phyloP scores from a whole-genome alignment of 192 early-diverging fungal species.

The Podila verticillata region DNA sequence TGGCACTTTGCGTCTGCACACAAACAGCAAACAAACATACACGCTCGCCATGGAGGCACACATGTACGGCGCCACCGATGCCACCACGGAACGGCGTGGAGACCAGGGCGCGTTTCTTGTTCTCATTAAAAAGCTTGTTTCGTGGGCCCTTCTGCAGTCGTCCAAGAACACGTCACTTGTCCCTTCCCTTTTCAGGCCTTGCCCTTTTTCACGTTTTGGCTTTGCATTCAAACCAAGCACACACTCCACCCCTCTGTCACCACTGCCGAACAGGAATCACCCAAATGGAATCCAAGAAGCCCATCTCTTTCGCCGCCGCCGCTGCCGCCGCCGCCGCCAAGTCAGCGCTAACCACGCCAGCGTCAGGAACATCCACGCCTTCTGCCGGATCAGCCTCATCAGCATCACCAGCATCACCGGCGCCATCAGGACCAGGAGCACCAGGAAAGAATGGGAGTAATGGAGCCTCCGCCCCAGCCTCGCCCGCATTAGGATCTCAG shows the following conservation, averaged over 20 bases:
- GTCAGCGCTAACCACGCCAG: constrained; percentile 4
- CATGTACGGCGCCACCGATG: too few relatives aligned
- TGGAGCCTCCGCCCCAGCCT: constrained; percentile 1
- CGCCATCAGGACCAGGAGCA: neutral
- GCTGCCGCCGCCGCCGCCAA: constrained; percentile 32
- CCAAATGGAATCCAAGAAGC: constrained; percentile 43
- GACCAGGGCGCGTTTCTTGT: too few relatives aligned
- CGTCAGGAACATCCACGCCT: neutral
- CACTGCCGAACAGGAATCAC: too few relatives aligned
- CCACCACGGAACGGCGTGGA: too few relatives aligned
- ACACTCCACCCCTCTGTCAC: neutral
- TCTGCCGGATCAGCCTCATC: constrained; percentile 10
- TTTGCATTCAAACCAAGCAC: neutral
- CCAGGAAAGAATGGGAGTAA: constrained; percentile 27
- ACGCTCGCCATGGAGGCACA: too few relatives aligned
- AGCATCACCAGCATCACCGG: neutral
- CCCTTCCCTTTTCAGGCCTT: neutral
- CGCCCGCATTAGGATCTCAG: constrained; percentile 22
- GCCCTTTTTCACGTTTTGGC: neutral
- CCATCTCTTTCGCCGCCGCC: constrained; percentile 42
- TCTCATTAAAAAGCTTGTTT: too few relatives aligned
- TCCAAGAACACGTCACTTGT: too few relatives aligned
- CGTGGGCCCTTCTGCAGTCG: too few relatives aligned
- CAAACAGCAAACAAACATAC: too few relatives aligned
- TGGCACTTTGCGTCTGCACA: too few relatives aligned